phyloP scores from a whole-genome alignment of 1,139 yeast species.

The Kodamaea sp. region DNA sequence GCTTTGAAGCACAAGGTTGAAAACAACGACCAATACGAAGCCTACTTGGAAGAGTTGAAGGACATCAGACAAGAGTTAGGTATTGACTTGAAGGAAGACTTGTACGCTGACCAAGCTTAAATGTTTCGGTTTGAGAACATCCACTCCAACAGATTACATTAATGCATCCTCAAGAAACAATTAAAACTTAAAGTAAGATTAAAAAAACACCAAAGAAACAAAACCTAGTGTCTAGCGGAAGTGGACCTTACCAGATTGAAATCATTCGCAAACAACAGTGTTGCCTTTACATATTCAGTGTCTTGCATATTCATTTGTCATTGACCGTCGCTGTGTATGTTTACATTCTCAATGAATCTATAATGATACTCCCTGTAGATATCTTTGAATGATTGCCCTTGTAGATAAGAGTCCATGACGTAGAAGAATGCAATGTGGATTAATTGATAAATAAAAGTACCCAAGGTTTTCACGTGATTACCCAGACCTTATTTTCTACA shows the following conservation, averaged over 20 bases:
- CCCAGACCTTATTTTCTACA: too few species aligned
- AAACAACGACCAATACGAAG: constrained; percentile 88
- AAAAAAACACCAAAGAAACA: not conserved
- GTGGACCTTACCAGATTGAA: too few species aligned
- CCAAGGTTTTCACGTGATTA: too few species aligned
- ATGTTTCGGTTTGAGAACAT: too few species aligned
- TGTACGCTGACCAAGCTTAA: constrained; percentile 40
- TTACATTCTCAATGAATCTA: not conserved
- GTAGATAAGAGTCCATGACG: too few species aligned
- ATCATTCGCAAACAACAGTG: too few species aligned
- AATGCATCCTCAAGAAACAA: too few species aligned
- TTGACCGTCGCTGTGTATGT: not conserved
- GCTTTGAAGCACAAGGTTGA: constrained; percentile 94
- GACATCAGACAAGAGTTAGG: constrained; percentile 92
- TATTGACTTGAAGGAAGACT: constrained; percentile 89
- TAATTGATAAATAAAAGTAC: too few species aligned
- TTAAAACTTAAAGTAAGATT: not conserved
- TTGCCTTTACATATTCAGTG: not conserved
- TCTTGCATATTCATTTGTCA: not conserved
- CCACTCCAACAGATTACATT: too few species aligned
- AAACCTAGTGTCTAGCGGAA: too few species aligned
- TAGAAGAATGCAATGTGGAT: too few species aligned
- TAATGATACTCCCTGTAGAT: not conserved
- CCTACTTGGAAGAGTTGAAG: constrained; percentile 93
- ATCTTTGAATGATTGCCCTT: too few species aligned